Percentiles rank a stretch among this genome's conserved stretches.
Conservation (phyloP, 2,329 filamentous ascomycete species). For the Arthrobotrys iridis region DNA sequence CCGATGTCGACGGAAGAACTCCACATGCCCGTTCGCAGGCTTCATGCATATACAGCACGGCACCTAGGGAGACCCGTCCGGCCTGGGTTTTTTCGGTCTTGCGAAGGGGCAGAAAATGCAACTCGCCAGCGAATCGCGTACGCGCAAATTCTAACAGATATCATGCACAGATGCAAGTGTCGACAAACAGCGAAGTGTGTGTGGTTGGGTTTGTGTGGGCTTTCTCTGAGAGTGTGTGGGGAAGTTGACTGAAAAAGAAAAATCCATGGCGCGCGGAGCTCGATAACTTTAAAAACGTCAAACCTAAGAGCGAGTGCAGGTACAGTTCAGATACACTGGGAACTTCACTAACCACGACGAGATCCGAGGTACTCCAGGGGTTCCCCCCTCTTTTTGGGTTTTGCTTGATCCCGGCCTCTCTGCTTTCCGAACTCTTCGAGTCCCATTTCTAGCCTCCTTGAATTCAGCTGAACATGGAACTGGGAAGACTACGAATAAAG, state of each 20-base stretch:
- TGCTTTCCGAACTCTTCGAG: slow-evolving; percentile 33
- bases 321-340: slow-evolving; percentile 42
- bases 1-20: slow-evolving; percentile 51
- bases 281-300: slow-evolving; percentile 54
- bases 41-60: slow-evolving; percentile 46
- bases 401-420: slow-evolving; percentile 25
- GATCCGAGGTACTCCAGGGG: slow-evolving; percentile 43
- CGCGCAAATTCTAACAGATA: slow-evolving; percentile 17
- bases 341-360: slow-evolving; percentile 36
- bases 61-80: slow-evolving; percentile 30
- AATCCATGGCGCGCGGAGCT: slow-evolving; percentile 53
- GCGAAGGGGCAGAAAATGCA: slow-evolving; percentile 21
- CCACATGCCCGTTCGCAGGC: slow-evolving; percentile 39
- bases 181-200: slow-evolving; percentile 2
- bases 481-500: neutral
- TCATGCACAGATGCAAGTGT: slow-evolving; percentile 6
- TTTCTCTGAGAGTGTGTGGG: slow-evolving; percentile 33
- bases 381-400: slow-evolving; percentile 28
- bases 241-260: slow-evolving; percentile 51
- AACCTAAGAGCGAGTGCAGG: slow-evolving; percentile 49
- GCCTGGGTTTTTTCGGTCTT: slow-evolving; percentile 21
- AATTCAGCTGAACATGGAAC: slow-evolving; percentile 33
- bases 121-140: slow-evolving; percentile 31
- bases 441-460: slow-evolving; percentile 20
- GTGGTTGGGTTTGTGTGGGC: slow-evolving; percentile 23